Evolutionary conservation across 768 basidiomycete species (phyloP).

Genomic region (Pisolithus albus): DNA sequence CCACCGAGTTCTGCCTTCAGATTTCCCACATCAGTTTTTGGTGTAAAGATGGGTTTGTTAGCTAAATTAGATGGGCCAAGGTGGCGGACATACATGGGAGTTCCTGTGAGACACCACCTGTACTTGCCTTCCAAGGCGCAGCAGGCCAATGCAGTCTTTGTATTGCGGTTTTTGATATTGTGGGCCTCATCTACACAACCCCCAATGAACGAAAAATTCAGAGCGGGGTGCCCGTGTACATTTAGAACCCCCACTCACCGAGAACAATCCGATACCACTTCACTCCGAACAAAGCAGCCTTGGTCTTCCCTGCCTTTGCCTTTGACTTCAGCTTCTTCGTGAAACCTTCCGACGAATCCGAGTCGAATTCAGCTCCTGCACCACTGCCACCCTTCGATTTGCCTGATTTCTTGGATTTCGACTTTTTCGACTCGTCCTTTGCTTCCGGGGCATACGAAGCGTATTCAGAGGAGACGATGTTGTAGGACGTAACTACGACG

Average conservation of each 20-base stretch:
- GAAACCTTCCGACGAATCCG: conserved; percentile 35
- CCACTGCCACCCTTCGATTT: conserved; percentile 26
- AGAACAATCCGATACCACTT: conserved; percentile 85
- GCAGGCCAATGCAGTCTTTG: conserved; percentile 73
- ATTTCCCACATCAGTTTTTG: not conserved
- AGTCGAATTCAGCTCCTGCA: conserved; percentile 24
- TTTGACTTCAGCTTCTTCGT: conserved; percentile 32
- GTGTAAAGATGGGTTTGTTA: not conserved
- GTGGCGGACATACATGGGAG: conserved; percentile 49
- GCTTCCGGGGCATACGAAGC: conserved; percentile 41
- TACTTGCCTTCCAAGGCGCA: conserved; percentile 70
- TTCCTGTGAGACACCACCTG: conserved; percentile 86
- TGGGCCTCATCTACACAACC: conserved; percentile 77
- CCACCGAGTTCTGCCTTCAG: conserved; percentile 77
- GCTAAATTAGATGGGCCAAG: not conserved
- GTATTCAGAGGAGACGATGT: conserved; percentile 76
- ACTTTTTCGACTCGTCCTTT: conserved; percentile 51
- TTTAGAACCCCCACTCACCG: conserved; percentile 39
- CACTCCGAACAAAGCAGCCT: conserved; percentile 65
- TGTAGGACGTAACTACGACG: conserved; percentile 84
- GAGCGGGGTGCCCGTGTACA: too few species aligned
- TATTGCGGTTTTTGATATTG: conserved; percentile 83
- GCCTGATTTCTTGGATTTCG: conserved; percentile 28
- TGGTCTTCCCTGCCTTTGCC: conserved; percentile 36
- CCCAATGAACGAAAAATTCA: not conserved